Conservation (phyloP, 257 asterid genomes). For the Capsicum baccatum region DNA sequence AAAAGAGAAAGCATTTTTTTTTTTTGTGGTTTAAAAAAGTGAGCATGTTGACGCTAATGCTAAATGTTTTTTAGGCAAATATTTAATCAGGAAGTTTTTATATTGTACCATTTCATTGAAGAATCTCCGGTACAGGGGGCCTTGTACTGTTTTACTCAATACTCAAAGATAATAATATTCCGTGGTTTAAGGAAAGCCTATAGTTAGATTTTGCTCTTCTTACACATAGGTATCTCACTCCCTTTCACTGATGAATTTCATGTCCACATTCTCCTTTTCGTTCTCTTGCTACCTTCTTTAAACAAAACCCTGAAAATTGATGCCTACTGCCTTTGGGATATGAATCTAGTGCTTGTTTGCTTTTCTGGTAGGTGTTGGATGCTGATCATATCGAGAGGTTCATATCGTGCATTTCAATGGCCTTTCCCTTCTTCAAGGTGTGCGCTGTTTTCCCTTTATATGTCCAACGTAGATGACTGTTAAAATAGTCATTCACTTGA, state of each 20-base stretch:
- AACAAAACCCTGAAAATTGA: background rate
- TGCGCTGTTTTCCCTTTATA: slow-evolving; percentile 10
- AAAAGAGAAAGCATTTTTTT: background rate
- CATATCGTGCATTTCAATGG: slow-evolving; percentile 76
- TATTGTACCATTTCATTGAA: background rate
- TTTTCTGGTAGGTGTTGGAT: slow-evolving; percentile 72
- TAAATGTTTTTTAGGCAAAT: background rate
- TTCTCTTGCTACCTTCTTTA: slow-evolving; percentile 7
- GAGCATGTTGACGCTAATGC: background rate
- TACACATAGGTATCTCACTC: slow-evolving; percentile 2
- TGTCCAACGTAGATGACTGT: slow-evolving; percentile 21
- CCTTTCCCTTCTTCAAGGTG: slow-evolving; percentile 84
- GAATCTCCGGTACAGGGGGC: background rate
- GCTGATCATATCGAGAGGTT: slow-evolving; percentile 80
- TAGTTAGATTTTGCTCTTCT: background rate
- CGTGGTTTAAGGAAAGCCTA: background rate
- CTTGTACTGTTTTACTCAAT: slow-evolving; percentile 12
- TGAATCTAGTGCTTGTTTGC: slow-evolving; percentile 22
- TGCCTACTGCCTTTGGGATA: slow-evolving; percentile 1
- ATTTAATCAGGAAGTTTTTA: background rate
- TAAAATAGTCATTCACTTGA: slow-evolving; percentile 30
- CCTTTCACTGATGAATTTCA: slow-evolving; percentile 9
- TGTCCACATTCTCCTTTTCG: background rate
- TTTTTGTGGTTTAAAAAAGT: background rate
- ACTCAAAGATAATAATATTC: background rate